Evolutionary conservation across 1,284 basidiomycete genomes (phyloP).

Genomic region (Sutorius eximius): DNA sequence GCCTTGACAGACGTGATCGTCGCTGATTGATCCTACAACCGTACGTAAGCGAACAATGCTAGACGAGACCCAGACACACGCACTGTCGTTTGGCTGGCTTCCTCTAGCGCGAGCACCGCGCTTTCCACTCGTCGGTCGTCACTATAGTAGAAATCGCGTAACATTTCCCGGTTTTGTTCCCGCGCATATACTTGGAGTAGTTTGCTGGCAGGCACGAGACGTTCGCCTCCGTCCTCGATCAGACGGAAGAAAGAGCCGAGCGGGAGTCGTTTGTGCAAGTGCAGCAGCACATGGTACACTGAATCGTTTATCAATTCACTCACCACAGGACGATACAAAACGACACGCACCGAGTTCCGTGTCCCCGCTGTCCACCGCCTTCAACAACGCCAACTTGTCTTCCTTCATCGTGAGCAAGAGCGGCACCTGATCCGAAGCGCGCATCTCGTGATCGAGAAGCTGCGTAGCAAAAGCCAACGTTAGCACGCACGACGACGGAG

Average conservation of each 20-base stretch:
- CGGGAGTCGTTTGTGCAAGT: slow-evolving; percentile 79
- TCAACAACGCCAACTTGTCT: slow-evolving; percentile 83
- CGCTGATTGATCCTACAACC: slow-evolving; percentile 63
- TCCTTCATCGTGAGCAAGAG: slow-evolving; percentile 93
- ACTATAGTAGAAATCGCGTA: slow-evolving; percentile 97
- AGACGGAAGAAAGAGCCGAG: slow-evolving; percentile 94
- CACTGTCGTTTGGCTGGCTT: slow-evolving; percentile 67
- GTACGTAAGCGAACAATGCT: slow-evolving; percentile 5
- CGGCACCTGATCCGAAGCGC: slow-evolving; percentile 92
- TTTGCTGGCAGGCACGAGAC: slow-evolving; percentile 69
- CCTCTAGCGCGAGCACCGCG: slow-evolving; percentile 82
- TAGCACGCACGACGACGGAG: not conserved
- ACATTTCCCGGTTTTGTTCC: slow-evolving; percentile 87
- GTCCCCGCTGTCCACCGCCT: slow-evolving; percentile 93
- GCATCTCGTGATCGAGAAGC: slow-evolving; percentile 90
- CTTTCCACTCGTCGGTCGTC: slow-evolving; percentile 94
- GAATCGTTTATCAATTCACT: slow-evolving; percentile 1
- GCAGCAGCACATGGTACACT: slow-evolving; percentile 91
- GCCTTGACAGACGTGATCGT: slow-evolving; percentile 73
- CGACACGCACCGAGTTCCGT: slow-evolving; percentile 79
- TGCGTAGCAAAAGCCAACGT: slow-evolving; percentile 33
- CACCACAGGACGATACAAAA: not conserved
- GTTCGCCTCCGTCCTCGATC: slow-evolving; percentile 84
- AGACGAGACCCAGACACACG: slow-evolving; percentile 20
- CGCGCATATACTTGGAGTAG: slow-evolving; percentile 87